A percentile compares a stretch with the other conserved stretches of the same genome.
Evolutionary conservation across 768 basidiomycete genomes (phyloP).

Genomic region (Mycena latifolia): DNA sequence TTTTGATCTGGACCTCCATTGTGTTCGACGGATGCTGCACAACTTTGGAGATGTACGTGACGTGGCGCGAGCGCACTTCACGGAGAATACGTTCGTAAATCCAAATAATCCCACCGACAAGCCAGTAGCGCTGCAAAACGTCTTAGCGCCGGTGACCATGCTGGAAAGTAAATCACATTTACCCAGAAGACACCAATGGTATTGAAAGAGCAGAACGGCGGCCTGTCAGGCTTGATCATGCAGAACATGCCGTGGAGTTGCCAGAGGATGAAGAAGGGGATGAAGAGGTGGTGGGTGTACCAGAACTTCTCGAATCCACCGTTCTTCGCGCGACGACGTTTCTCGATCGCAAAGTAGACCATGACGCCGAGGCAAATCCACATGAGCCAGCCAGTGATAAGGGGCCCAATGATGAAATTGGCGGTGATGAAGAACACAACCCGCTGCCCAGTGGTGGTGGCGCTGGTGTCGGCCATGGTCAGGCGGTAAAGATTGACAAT

Average conservation of each 20-base stretch:
- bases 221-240: conserved; percentile 93
- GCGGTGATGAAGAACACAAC: conserved; percentile 77
- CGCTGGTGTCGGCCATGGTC: conserved; percentile 66
- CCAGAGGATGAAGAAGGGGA: conserved; percentile 94
- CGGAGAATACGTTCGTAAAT: conserved; percentile 91
- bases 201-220: conserved; percentile 89
- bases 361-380: conserved; percentile 77
- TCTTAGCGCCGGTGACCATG: not conserved
- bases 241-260: conserved; percentile 98
- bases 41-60: conserved; percentile 94
- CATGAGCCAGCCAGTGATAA: conserved; percentile 92
- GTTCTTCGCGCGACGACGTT: conserved; percentile 72
- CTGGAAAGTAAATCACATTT: conserved; percentile 41
- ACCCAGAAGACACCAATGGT: conserved; percentile 97
- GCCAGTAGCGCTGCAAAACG: conserved; percentile 82
- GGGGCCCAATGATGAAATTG: conserved; percentile 89
- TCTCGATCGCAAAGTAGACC: conserved; percentile 91
- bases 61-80: conserved; percentile 91
- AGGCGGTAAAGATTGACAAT: conserved; percentile 87
- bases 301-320: conserved; percentile 86
- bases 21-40: conserved; percentile 96
- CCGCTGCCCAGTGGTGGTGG: conserved; percentile 65
- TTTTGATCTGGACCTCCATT: conserved; percentile 97
- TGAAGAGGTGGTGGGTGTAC: conserved; percentile 92
- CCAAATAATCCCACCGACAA: conserved; percentile 89